Base-by-base conservation (phyloP, 768 basidiomycete species). In the Tylopilus vinaceipallidus region DNA sequence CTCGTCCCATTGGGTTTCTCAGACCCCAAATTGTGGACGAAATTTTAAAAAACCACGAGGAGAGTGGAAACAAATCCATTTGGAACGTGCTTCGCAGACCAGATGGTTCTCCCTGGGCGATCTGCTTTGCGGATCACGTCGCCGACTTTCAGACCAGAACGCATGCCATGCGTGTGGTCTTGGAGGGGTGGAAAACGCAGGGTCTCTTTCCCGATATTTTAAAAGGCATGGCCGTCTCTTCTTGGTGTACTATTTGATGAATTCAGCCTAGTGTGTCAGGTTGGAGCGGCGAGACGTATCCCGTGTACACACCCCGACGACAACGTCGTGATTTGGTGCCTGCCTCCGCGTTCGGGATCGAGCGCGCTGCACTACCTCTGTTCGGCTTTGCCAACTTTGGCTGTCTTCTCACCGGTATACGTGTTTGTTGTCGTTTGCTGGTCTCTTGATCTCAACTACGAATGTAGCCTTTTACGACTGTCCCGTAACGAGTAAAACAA, bases 311-410 rank as follows among this genome's bases (percentile, higher is more conserved):
- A 2, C 62, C 62, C 29, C 62, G 32, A 41, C 17, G 20, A 6
- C 50, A 56, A 30, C 53, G 49, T 27, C 4, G 6, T 10, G 34
- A 14, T 24, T 13, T 42, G 20, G 4, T 20, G 20, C 37, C 58
- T 14, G 60, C 12, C 23, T 33, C 56, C 50, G 75, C 50, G 36
- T 75, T 76, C 40, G 65, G 71, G 17, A 69, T 76, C 38, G 75
- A 75, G 49, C 71, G 74, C 27, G 71, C 74, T 33, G 72, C 71
- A 4, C 65, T 76, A 16, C 74, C 75, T 36, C 49, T 76, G n/a
- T 76, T 76, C 51, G 71, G 73, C 8, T 70, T 76, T 23, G 61
- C 68, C 14, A 75, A 76, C 47, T 76, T 72, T 53, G 75, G 75
- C 41, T 73, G 67, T 30, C 59, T 76, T 14, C 68, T 75, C 13